Conservation (phyloP, 2,329 filamentous ascomycete species). For the Beauveria asiatica region DNA sequence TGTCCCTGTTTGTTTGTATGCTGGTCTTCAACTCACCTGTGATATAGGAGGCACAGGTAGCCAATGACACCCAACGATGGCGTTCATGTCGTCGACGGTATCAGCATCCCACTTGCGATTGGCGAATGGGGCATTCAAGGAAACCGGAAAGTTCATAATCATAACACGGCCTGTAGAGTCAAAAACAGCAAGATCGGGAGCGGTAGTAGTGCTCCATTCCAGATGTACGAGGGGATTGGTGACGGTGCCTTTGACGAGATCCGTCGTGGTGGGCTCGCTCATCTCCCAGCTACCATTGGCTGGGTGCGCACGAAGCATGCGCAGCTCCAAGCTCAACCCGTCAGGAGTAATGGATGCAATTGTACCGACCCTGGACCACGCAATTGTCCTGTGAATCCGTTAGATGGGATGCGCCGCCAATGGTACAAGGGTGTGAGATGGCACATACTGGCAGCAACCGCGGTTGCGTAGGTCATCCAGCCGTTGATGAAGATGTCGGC, state of each 20-base stretch:
- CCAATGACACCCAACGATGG: constrained; percentile 82
- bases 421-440: neutral
- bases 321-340: constrained; percentile 61
- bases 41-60: constrained; percentile 50
- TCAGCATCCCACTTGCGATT: constrained; percentile 58
- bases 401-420: constrained; percentile 3
- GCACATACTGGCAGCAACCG: constrained; percentile 72
- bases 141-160: constrained; percentile 62
- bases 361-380: constrained; percentile 82
- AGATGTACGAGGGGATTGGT: constrained; percentile 68
- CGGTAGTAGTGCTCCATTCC: constrained; percentile 65
- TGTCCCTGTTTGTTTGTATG: neutral
- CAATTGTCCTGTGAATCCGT: constrained; percentile 52
- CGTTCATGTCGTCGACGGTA: constrained; percentile 62
- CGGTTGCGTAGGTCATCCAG: constrained; percentile 67
- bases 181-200: constrained; percentile 73
- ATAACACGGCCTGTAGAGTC: constrained; percentile 71
- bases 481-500: constrained; percentile 60
- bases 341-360: constrained; percentile 74
- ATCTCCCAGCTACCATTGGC: constrained; percentile 67
- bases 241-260: constrained; percentile 53
- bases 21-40: constrained; percentile 22
- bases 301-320: constrained; percentile 61
- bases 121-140: constrained; percentile 62
- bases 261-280: constrained; percentile 58